Evolutionary conservation across 2,329 filamentous ascomycete genomes (phyloP).

Genomic region (Fusarium transvaalense): DNA sequence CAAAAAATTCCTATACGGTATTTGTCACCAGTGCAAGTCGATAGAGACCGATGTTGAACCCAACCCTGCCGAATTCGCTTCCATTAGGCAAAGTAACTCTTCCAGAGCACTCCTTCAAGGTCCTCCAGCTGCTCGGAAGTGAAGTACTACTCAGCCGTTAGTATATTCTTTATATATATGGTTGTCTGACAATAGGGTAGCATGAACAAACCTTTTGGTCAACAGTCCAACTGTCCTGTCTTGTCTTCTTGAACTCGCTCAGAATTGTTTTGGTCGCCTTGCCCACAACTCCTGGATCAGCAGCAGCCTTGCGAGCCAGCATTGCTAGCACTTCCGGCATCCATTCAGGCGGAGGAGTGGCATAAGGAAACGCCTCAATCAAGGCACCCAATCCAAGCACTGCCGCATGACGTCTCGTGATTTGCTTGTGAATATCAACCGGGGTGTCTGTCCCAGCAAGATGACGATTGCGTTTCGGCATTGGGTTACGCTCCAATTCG

Average conservation of each 20-base stretch:
- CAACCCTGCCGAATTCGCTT: conserved; percentile 3
- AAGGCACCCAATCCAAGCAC: conserved; percentile 91
- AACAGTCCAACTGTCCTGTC: conserved; percentile 98
- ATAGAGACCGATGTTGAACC: conserved; percentile 27
- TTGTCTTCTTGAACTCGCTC: conserved; percentile 99
- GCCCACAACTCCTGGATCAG: conserved; percentile 90
- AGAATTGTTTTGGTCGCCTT: conserved; percentile 95
- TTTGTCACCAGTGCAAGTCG: no score
- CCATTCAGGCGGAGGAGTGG: conserved; percentile 91
- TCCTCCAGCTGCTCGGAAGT: conserved; percentile 94
- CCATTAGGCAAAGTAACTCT: conserved; percentile 93
- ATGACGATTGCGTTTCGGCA: conserved; percentile 78
- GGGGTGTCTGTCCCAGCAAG: conserved; percentile 75
- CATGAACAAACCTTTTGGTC: conserved; percentile 86
- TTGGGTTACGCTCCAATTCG: conserved; percentile 83
- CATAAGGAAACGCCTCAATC: conserved; percentile 96
- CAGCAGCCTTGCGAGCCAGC: conserved; percentile 85
- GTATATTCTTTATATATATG: conserved; percentile 16
- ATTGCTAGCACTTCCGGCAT: conserved; percentile 92
- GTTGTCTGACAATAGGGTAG: background rate
- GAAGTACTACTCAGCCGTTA: conserved; percentile 72
- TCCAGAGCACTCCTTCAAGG: conserved; percentile 96
- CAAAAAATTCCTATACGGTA: no score
- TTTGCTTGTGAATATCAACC: conserved; percentile 78
- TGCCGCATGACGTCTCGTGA: conserved; percentile 87